Evolutionary conservation across 192 early-diverging fungal species (phyloP).

Genomic region (Coemansia sp.): DNA sequence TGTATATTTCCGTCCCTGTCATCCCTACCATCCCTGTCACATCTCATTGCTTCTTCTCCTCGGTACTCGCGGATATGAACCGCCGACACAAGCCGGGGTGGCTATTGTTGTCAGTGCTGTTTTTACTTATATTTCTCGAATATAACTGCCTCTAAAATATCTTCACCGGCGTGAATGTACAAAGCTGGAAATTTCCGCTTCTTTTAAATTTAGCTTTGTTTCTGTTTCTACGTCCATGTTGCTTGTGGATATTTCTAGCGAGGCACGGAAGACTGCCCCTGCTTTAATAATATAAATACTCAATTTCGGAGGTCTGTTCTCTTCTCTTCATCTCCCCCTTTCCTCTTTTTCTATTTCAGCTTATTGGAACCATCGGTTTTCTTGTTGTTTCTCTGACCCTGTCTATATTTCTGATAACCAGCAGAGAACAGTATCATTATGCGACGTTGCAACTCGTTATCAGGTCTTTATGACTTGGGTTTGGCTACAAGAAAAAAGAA

Average conservation of each 20-base stretch:
- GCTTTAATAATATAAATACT: not conserved
- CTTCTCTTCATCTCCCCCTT: slow-evolving; percentile 2
- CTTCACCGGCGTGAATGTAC: not conserved
- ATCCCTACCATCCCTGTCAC: not conserved
- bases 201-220: not conserved
- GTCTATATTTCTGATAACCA: not conserved
- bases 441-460: not conserved
- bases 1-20: not conserved
- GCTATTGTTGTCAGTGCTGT: too few species aligned
- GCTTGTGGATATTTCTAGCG: not conserved
- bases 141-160: not conserved
- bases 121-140: not conserved
- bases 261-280: not conserved
- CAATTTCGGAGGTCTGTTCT: not conserved
- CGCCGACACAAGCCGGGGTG: not conserved
- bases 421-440: not conserved
- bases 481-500: not conserved
- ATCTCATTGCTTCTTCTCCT: not conserved
- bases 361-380: not conserved
- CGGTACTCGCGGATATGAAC: not conserved
- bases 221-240: slow-evolving; percentile 6
- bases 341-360: not conserved
- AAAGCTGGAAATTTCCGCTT: not conserved
- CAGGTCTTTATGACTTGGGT: not conserved
- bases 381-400: not conserved